Base-by-base conservation (phyloP, 2,329 filamentous ascomycete species). In the Blumeria graminis region DNA sequence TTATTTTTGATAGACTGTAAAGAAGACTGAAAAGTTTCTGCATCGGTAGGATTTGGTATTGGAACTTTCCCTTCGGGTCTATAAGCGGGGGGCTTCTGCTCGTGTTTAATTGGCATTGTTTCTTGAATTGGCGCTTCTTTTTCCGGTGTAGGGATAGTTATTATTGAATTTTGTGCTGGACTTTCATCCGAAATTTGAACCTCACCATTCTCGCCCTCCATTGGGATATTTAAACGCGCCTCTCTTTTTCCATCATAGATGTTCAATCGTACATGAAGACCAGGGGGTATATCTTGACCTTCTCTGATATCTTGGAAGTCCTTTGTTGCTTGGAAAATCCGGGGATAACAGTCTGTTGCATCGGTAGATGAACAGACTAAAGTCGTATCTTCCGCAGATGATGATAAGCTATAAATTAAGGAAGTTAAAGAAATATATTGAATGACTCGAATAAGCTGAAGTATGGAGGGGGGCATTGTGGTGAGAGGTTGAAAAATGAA, bases 261-360 rank as follows among this genome's bases (percentile, higher is more conserved):
- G 63, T 85, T 77, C 56, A 85, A 68, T 41, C 80, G 76, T 55
- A 84, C 73, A 64, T 85, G 81, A 4, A 85, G 72, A 6, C 81
- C 81, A 0, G 72, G 68, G 0, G 81, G 81, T 3, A 85, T 64
- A 39, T 82, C 75, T 65, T 85, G 81, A 61, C 82, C 81, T 38
- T 77, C 72, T 58, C 72, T 77, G 43, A 85, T 72, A 7, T 68
- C 63, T 65, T 82, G 79, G 60, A 84, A 85, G 57, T 82, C 73
- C 52, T 80, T 69, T 0, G 80, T 84, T 1, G 81, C 71, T 56
- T 75, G 71, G 59, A 85, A 85, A 1, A 81, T 60, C 52, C 72
- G 74, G 1, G 81, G 79, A 61, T 85, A 85, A 66, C 81, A 85
- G 57, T 82, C 80, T 50, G 72, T 67, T 0, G 72, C 69, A 61